Evolutionary conservation across 2,329 filamentous ascomycete genomes (phyloP).

Genomic region (Epichloe amarillans): DNA sequence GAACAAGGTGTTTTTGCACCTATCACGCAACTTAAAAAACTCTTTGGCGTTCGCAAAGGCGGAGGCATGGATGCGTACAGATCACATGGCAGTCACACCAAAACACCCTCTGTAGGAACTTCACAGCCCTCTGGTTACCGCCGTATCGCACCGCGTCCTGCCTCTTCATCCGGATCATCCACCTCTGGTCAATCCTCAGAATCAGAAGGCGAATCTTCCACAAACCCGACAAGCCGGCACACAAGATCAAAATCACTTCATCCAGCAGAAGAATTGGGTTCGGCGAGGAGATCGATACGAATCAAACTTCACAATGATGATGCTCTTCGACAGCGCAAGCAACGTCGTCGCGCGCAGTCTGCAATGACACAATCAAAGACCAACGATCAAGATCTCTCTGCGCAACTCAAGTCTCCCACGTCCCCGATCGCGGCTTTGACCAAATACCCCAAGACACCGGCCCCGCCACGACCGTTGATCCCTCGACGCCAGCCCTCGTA

Average conservation of each 20-base stretch:
- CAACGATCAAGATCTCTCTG: conserved; percentile 45
- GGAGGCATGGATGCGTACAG: conserved; percentile 16
- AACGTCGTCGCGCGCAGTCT: conserved; percentile 48
- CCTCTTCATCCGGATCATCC: conserved; percentile 25
- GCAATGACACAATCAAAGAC: conserved; percentile 29
- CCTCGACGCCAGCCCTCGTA: conserved; percentile 85
- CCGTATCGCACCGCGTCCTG: conserved; percentile 14
- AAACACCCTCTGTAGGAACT: neutral
- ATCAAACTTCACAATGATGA: conserved; percentile 84
- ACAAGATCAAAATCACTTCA: conserved; percentile 50
- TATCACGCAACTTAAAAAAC: conserved; percentile 58
- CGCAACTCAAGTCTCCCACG: conserved; percentile 85
- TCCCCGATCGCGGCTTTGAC: conserved; percentile 68
- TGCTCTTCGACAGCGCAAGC: conserved; percentile 57
- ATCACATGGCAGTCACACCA: neutral
- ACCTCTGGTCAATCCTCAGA: conserved; percentile 60
- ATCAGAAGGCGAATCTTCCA: conserved; percentile 46
- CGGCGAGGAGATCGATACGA: conserved; percentile 66
- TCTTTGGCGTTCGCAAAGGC: conserved; percentile 37
- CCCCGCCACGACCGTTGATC: conserved; percentile 79
- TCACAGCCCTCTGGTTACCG: conserved; percentile 15
- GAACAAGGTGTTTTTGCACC: conserved; percentile 67
- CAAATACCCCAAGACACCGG: conserved; percentile 80
- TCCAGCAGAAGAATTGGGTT: conserved; percentile 47
- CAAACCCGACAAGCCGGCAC: conserved; percentile 29